Percentiles rank a stretch among this genome's conserved stretches.
These are phyloP conservation scores for Naganishia antarctica DNA, from an alignment of 768 basidiomycete genomes.

Conservation along the genomic window DNA sequence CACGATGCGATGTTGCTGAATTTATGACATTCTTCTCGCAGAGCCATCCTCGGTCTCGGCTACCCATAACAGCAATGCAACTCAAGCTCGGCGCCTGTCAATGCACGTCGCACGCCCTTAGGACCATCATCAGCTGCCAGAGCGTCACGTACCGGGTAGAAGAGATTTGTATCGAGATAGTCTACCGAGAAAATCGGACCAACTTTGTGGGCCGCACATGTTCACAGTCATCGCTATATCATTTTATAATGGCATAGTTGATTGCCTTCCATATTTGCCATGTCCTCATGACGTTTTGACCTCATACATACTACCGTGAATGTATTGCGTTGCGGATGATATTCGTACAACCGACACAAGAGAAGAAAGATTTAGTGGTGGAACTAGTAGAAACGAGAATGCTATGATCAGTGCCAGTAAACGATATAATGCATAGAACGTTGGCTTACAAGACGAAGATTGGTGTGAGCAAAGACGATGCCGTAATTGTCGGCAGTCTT, in stretches of 20 bases:
- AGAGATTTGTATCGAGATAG: neutral
- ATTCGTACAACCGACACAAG: conserved; percentile 15
- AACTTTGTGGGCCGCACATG: too few species aligned
- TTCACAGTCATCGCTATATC: conserved; percentile 3
- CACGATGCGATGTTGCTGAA: neutral
- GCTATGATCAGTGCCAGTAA: neutral
- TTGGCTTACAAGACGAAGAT: conserved; percentile 79
- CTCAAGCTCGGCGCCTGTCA: conserved; percentile 35
- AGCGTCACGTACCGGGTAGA: neutral
- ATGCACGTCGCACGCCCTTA: conserved; percentile 46
- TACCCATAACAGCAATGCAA: conserved; percentile 28
- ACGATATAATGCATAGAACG: too few species aligned
- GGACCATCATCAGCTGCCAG: neutral
- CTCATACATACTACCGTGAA: neutral
- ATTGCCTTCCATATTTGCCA: conserved; percentile 13
- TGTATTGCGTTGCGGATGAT: conserved; percentile 4
- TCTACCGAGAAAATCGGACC: neutral
- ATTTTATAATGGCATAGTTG: conserved; percentile 21
- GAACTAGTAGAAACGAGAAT: conserved; percentile 17
- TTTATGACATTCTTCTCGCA: neutral
- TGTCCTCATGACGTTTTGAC: conserved; percentile 20
- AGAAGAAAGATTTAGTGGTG: conserved; percentile 29
- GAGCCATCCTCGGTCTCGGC: neutral
- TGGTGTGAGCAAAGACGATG: conserved; percentile 87
- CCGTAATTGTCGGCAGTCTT: conserved; percentile 90